Percentiles rank a stretch among this genome's conserved stretches.
Conservation (phyloP, 305 asterid genomes). For the Rubia peregrina region DNA sequence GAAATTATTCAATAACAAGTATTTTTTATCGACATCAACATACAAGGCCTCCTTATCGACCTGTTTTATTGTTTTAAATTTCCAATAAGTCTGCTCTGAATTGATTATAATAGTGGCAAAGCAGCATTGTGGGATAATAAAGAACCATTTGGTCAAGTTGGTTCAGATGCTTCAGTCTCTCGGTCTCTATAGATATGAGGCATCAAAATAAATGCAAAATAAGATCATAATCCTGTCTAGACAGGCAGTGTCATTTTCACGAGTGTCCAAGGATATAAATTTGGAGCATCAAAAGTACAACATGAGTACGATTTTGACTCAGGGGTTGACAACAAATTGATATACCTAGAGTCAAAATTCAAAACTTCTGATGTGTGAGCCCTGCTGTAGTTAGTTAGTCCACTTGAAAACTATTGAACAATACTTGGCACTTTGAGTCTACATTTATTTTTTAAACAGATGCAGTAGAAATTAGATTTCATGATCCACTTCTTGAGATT, state of each 20-base stretch:
- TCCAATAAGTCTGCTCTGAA: not conserved
- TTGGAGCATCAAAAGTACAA: not conserved
- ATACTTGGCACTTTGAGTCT: not conserved
- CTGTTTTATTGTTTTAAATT: not conserved
- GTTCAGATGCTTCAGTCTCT: not conserved
- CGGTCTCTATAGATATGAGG: not conserved
- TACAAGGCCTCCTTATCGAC: not conserved
- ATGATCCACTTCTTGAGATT: not conserved
- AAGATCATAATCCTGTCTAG: not conserved
- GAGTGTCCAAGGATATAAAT: not conserved
- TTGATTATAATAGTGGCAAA: not conserved
- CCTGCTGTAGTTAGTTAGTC: not conserved
- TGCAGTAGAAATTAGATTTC: not conserved
- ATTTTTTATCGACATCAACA: not conserved
- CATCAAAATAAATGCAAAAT: not conserved
- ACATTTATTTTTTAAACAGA: not conserved
- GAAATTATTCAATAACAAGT: not conserved
- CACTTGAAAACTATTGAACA: not conserved
- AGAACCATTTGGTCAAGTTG: not conserved
- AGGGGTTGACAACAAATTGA: not conserved
- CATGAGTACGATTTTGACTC: not conserved
- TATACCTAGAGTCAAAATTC: not conserved
- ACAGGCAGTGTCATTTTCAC: not conserved
- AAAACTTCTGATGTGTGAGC: not conserved
- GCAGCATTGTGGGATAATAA: not conserved